Percentiles rank a stretch among this genome's conserved stretches.
Evolutionary conservation across 2,329 filamentous ascomycete genomes (phyloP).

Genomic region (Claviceps maximensis): DNA sequence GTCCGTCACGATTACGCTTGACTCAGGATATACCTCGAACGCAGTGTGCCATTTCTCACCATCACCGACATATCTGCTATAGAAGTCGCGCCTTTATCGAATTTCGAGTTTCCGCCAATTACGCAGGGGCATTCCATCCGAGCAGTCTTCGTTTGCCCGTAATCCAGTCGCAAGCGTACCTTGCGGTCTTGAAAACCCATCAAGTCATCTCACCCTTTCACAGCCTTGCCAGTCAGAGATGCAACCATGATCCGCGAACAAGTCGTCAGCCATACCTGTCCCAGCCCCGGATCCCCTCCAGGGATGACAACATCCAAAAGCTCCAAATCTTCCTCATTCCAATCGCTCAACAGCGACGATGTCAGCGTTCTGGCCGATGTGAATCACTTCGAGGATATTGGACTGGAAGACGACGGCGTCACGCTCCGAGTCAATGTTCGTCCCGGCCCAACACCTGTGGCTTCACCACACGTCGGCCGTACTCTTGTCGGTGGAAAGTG

Average conservation of each 20-base stretch:
- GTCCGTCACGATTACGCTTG: background rate
- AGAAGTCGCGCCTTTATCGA: background rate
- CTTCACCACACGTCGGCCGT: constrained; percentile 12
- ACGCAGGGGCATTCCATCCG: background rate
- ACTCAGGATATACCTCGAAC: background rate
- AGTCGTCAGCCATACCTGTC: constrained; percentile 13
- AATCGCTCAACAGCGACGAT: constrained; percentile 65
- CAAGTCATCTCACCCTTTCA: background rate
- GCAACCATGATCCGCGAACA: constrained; percentile 24
- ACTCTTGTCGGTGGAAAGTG: constrained; percentile 19
- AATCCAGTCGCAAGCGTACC: background rate
- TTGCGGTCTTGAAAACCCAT: background rate
- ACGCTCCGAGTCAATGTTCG: constrained; percentile 37
- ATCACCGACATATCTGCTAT: background rate
- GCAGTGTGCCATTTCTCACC: background rate
- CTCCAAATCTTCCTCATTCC: constrained; percentile 80
- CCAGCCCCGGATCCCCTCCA: constrained; percentile 24
- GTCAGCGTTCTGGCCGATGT: constrained; percentile 57
- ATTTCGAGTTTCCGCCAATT: background rate
- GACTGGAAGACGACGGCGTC: constrained; percentile 51
- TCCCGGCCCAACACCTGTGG: constrained; percentile 14
- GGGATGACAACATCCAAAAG: constrained; percentile 75
- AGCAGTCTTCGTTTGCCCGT: background rate
- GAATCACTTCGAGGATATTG: constrained; percentile 87
- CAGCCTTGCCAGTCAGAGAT: constrained; percentile 11